These are phyloP conservation scores for Ajuga chamaepitys DNA, from an alignment of 257 asterid genomes.

Conservation along the genomic window DNA sequence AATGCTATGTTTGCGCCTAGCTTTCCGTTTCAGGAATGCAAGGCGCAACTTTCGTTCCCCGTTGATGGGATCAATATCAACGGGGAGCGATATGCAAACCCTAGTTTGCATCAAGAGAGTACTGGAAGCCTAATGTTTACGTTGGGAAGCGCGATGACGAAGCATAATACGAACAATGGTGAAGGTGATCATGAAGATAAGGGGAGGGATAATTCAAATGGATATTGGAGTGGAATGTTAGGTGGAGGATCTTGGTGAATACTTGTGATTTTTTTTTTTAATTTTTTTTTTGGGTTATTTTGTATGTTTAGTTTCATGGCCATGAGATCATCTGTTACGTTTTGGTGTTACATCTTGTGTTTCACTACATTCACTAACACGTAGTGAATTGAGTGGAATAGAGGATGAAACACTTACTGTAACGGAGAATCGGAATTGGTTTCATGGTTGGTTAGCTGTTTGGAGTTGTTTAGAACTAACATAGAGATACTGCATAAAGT, in stretches of 20 bases:
- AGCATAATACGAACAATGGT: conserved; percentile 27
- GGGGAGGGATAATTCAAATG: conserved; percentile 45
- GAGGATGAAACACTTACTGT: too few species aligned
- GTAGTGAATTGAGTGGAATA: too few species aligned
- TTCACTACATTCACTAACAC: too few species aligned
- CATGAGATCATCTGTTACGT: too few species aligned
- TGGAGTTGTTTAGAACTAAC: conserved; percentile 33
- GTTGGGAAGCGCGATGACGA: conserved; percentile 37
- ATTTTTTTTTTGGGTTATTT: background rate
- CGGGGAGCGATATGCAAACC: conserved; percentile 21
- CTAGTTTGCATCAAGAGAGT: conserved; percentile 28
- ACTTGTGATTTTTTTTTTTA: background rate
- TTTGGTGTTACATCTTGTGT: too few species aligned
- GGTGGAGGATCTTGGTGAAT: conserved; percentile 62
- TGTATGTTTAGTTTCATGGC: too few species aligned
- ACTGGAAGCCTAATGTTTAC: conserved; percentile 45
- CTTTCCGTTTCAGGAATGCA: conserved; percentile 59
- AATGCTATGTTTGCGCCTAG: conserved; percentile 29
- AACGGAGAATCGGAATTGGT: too few species aligned
- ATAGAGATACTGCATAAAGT: conserved; percentile 19
- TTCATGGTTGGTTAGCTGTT: conserved; percentile 27
- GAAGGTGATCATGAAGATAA: conserved; percentile 33
- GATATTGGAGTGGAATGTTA: conserved; percentile 67
- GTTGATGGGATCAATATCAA: conserved; percentile 18
- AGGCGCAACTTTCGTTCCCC: conserved; percentile 40